Evolutionary conservation across 352 stramenopile genomes (phyloP).

Genomic region (Phytophthora cactorum): DNA sequence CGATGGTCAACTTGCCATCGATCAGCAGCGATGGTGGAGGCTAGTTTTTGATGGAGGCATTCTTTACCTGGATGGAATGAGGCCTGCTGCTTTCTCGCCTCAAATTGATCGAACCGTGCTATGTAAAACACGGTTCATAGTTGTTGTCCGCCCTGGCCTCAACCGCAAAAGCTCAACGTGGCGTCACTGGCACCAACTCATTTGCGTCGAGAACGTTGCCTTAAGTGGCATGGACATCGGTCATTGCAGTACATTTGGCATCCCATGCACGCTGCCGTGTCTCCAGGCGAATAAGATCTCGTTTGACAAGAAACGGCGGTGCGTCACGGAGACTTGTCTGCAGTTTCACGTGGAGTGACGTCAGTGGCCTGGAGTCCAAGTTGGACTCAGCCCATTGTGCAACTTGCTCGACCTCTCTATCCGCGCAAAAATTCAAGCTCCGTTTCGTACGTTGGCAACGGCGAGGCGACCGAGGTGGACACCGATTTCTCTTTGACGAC

Average conservation of each 20-base stretch:
- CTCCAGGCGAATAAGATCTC: conserved; percentile 21
- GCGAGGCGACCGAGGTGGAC: conserved; percentile 10
- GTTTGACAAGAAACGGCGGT: conserved; percentile 22
- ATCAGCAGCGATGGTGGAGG: not conserved
- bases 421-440: conserved; percentile 9
- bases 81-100: conserved; percentile 19
- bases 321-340: conserved; percentile 5
- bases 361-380: conserved; percentile 1
- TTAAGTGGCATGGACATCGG: not conserved
- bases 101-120: conserved; percentile 14
- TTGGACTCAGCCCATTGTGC: conserved; percentile 8
- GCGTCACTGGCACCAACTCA: conserved; percentile 24
- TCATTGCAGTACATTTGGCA: not conserved
- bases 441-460: conserved; percentile 17
- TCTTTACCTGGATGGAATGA: conserved; percentile 4
- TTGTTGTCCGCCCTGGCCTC: conserved; percentile 15
- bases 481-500: conserved; percentile 16
- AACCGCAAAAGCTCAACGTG: conserved; percentile 7
- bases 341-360: conserved; percentile 23
- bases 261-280: not conserved
- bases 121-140: not conserved
- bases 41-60: conserved; percentile 3
- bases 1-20: not conserved
- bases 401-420: not conserved
- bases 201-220: conserved; percentile 11